Evolutionary conservation across 1,139 yeast species (phyloP), one percentile per base, ranked within the genome.

Genomic region (Candida buenavistaensis): DNA sequence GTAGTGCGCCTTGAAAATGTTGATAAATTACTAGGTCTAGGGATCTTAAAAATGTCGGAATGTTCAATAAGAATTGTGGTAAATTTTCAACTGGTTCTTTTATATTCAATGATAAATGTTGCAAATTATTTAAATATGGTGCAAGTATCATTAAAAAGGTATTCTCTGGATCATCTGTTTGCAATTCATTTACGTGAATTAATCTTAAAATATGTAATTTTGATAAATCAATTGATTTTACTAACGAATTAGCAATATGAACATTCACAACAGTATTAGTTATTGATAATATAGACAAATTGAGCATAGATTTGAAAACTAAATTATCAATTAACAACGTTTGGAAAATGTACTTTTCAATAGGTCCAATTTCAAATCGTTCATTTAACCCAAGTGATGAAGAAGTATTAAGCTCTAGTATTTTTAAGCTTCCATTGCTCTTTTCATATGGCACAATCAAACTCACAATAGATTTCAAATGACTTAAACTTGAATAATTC

Each of bases 31-130:
- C 55, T 14, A 77, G 39, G 43, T 76, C 81, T 8, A 78, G 53
- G 29, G 67, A 60, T 14, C 44, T 39, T 10, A 72, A 43, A 22
- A 52, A 20, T 17, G 19, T 7, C 2, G 48, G 44, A 9, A 66
- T 32, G 1, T 36, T 21, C 1, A 30, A 25, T 4, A 78, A 45
- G 41, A 77, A 74, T 1, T 42, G 48, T 0, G 72, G 71, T 1
- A 71, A 64, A 2, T 67, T 55, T 46, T 76, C 81, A 7, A 52
- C 34, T 2, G 69, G 57, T 42, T 77, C 78, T 31, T 76, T 58
- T 37, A 64, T 60, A 45, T 77, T 80, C 2, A 78, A 45, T 14
- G 59, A 54, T 21, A 78, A 46, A 20, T 51, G 50, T 20, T 46
- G 50, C 26, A 74, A 41, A 9, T 42, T 50, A 1, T 20, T 36